phyloP scores from a whole-genome alignment of 208 protist species.

The Crithidia bombi region DNA sequence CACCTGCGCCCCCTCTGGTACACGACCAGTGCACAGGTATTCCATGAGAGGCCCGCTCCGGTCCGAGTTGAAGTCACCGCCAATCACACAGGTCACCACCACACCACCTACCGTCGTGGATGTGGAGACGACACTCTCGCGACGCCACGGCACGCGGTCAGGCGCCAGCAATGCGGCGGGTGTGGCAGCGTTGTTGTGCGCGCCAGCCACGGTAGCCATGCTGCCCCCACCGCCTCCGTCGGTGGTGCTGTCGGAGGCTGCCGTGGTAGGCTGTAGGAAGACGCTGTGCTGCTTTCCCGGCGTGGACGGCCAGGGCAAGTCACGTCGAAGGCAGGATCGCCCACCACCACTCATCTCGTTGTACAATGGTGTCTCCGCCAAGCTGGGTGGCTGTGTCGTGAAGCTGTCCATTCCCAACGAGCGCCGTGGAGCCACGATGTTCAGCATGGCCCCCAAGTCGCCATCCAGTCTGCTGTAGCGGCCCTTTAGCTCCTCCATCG shows the following conservation, averaged over 20 bases:
- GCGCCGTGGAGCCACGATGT: neutral
- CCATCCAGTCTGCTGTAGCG: slow-evolving; percentile 51
- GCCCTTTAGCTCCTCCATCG: slow-evolving; percentile 59
- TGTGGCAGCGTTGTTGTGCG: neutral
- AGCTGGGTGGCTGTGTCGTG: slow-evolving; percentile 15
- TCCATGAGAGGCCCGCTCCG: slow-evolving; percentile 45
- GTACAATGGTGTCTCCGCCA: slow-evolving; percentile 21
- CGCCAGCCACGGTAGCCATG: neutral
- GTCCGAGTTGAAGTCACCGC: slow-evolving; percentile 88
- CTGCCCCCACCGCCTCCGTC: neutral
- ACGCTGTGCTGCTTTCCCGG: slow-evolving; percentile 1
- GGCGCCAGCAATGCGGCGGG: slow-evolving; percentile 2
- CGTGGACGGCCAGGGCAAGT: neutral
- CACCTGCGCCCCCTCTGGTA: slow-evolving; percentile 45
- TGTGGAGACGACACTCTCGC: slow-evolving; percentile 17
- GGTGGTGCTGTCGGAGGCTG: slow-evolving; percentile 1
- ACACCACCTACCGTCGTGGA: neutral
- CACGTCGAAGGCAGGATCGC: neutral
- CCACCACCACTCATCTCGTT: neutral
- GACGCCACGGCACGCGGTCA: slow-evolving; percentile 8
- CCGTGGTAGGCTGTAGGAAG: neutral
- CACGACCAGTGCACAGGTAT: slow-evolving; percentile 48
- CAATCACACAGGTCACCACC: slow-evolving; percentile 60
- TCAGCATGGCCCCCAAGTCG: slow-evolving; percentile 13
- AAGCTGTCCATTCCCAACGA: slow-evolving; percentile 6